phyloP scores from a whole-genome alignment of 768 basidiomycete genomes.

The Botryobasidium botryosum region DNA sequence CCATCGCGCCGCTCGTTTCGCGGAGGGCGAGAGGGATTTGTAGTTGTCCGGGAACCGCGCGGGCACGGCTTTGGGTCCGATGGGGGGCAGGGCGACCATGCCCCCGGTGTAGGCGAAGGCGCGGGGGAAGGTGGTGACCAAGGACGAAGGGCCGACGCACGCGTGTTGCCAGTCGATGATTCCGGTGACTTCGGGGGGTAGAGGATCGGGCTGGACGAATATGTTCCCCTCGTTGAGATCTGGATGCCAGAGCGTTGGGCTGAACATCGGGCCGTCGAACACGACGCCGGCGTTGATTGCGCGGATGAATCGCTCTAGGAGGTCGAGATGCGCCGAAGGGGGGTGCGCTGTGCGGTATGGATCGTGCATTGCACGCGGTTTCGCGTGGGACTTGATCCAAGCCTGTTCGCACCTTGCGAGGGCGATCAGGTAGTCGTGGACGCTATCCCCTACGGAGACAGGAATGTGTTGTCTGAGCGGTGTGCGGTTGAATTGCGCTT shows the following conservation, averaged over 20 bases:
- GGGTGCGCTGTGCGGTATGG: not conserved
- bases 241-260: slow-evolving; percentile 14
- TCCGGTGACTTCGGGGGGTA: slow-evolving; percentile 5
- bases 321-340: not conserved
- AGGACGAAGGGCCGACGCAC: not conserved
- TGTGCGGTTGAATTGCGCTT: slow-evolving; percentile 5
- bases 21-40: not conserved
- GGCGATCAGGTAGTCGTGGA: not conserved
- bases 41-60: no score
- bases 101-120: not conserved
- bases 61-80: not conserved
- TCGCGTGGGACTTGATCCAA: not conserved
- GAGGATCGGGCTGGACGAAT: slow-evolving; percentile 11
- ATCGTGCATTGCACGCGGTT: not conserved
- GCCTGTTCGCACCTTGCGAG: not conserved
- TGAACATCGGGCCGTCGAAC: not conserved
- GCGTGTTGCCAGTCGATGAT: slow-evolving; percentile 14
- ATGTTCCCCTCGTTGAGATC: slow-evolving; percentile 12
- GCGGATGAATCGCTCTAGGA: not conserved
- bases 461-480: not conserved
- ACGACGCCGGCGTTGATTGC: not conserved
- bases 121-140: not conserved
- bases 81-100: not conserved
- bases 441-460: not conserved
- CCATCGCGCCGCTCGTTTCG: no score